Evolutionary conservation across 192 early-diverging fungal genomes (phyloP).

Genomic region (Mortierella hygrophila): DNA sequence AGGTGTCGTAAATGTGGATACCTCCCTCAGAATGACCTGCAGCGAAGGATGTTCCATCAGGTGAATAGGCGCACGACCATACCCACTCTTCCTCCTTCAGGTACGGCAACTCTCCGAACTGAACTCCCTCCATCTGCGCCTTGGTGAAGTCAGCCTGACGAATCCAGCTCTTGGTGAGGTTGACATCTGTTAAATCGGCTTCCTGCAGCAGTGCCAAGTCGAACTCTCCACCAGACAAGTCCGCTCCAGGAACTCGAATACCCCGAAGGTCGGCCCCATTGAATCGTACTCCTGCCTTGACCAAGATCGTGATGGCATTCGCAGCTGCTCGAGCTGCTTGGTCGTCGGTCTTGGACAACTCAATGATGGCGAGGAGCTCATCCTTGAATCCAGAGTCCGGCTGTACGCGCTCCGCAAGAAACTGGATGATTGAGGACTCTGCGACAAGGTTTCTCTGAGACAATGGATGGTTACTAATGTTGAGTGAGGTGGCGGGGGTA

Average conservation of each 20-base stretch:
- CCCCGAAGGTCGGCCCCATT: conserved; percentile 12
- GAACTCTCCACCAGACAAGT: conserved; percentile 7
- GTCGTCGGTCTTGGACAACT: conserved; percentile 6
- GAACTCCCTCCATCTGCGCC: conserved; percentile 5
- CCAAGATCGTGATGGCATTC: conserved; percentile 23
- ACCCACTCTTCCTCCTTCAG: neutral
- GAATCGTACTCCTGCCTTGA: conserved; percentile 2
- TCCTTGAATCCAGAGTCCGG: conserved; percentile 8
- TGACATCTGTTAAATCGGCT: conserved; percentile 1
- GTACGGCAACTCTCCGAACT: conserved; percentile 9
- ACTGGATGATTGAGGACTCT: conserved; percentile 8
- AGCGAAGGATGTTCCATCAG: neutral
- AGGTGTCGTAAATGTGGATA: conserved; percentile 2
- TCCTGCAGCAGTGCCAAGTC: conserved; percentile 6
- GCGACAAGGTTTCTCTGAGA: neutral
- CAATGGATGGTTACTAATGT: neutral
- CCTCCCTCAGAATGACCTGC: neutral
- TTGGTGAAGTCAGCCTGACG: neutral
- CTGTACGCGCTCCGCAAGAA: conserved; percentile 10
- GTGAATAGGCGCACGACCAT: neutral
- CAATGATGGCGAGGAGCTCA: neutral
- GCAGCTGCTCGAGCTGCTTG: neutral
- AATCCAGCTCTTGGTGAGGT: conserved; percentile 7
- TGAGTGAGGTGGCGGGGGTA: neutral
- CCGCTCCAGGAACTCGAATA: conserved; percentile 17